Base-by-base conservation (phyloP, 352 stramenopile genomes). In the Globisporangium carolinianum region DNA sequence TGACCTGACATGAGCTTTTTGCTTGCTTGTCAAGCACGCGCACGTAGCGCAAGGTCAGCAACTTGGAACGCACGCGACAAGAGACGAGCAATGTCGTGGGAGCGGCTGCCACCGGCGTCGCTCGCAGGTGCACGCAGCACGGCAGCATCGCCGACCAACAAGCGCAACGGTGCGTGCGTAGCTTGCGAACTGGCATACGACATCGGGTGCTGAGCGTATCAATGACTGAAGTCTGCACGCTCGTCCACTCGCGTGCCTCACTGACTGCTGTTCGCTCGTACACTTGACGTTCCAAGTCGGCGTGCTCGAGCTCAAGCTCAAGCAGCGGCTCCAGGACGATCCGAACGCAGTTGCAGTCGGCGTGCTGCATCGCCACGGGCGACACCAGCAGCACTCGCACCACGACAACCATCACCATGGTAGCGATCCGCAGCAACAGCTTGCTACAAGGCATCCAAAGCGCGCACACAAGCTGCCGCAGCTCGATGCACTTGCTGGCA, bases 291-390 rank as follows among this genome's bases (percentile, higher is more conserved):
- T n/a, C 10, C 36, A 12, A 87, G 79, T 73, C 0, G 79, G 76
- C 1, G 60, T 89, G 4, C 65, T 89, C 47, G 79, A 89, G 53
- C 72, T 85, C 52, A 87, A 87, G 66, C 84, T 89, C 65, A 82
- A 78, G 63, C 69, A 85, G 41, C 74, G 79, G 7, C 68, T 89
- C 43, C 66, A 79, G 17, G 60, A 65, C 51, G 76, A 89, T 38
- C 65, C 66, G 14, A 64, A 67, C 15, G 65, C 79, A 11, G 68
- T 87, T 12, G 76, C 79, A 0, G 73, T 89, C 49, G 76, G 76
- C 4, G 66, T 66, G 14, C 32, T 82, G 38, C 67, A 69, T 45
- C 53, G 43, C 14, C 39, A 51, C 15, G 45, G 36, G 9, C 24
- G 49, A 17, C 59, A 51, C 3, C 24, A 37, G 32, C 15, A 57